Conservation (phyloP, 1,284 basidiomycete genomes). For the Lignosus rhinocerotis region DNA sequence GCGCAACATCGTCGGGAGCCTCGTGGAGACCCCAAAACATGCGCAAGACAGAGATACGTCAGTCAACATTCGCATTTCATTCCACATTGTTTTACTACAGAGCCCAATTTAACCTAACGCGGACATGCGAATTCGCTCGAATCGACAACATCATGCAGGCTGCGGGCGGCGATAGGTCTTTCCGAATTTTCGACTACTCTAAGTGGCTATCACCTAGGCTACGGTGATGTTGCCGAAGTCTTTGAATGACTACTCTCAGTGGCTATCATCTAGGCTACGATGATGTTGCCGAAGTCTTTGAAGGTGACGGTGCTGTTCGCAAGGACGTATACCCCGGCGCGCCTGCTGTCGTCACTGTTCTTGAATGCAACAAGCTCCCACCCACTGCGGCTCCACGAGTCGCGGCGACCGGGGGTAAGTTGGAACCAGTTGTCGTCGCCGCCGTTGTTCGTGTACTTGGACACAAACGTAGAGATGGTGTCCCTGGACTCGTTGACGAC, state of each 20-base stretch:
- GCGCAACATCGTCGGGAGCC: too few relatives aligned
- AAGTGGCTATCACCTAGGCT: background rate
- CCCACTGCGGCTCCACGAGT: background rate
- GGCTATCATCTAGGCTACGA: background rate
- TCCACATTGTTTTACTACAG: too few relatives aligned
- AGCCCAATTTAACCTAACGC: too few relatives aligned
- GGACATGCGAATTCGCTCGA: too few relatives aligned
- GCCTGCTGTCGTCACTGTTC: background rate
- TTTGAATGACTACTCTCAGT: background rate
- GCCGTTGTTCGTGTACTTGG: background rate
- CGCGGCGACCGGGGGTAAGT: background rate
- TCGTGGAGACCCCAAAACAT: too few relatives aligned
- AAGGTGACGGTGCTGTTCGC: background rate
- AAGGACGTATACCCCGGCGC: background rate
- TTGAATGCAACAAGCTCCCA: conserved; percentile 1
- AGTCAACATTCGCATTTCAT: too few relatives aligned
- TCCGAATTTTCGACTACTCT: too few relatives aligned
- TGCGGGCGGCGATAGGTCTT: too few relatives aligned
- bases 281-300: background rate
- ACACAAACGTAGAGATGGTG: background rate
- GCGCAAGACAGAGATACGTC: too few relatives aligned
- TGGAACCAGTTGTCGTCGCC: background rate
- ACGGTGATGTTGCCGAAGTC: background rate
- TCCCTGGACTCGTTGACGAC: background rate
- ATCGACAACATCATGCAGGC: too few relatives aligned